These are phyloP conservation scores for Biscogniauxia marginata DNA, from an alignment of 2,329 filamentous ascomycete species.

Conservation along the genomic window DNA sequence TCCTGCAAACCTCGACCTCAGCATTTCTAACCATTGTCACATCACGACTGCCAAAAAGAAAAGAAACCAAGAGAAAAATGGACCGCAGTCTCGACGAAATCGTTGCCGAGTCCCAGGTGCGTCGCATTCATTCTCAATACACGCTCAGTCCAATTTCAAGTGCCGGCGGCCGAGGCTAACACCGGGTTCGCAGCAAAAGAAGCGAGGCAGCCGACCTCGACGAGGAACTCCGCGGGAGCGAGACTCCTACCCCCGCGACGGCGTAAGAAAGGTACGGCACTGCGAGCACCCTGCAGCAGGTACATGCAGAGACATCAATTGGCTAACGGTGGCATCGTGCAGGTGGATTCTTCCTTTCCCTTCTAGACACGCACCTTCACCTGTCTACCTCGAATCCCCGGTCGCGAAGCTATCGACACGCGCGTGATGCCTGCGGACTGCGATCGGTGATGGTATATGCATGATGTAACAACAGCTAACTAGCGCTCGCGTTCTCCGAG, in stretches of 20 bases:
- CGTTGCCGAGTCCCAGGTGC: constrained; percentile 35
- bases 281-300: not conserved
- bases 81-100: constrained; percentile 37
- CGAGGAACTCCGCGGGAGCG: constrained; percentile 35
- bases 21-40: not conserved
- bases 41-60: not conserved
- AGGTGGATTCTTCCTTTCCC: constrained; percentile 37
- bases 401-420: constrained; percentile 32
- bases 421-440: constrained; percentile 36
- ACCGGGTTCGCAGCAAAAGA: constrained; percentile 18
- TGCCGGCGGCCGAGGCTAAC: not conserved
- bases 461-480: constrained; percentile 42
- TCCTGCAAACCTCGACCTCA: not conserved
- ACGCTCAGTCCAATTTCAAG: no score
- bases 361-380: constrained; percentile 26
- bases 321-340: constrained; percentile 19
- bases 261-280: constrained; percentile 77
- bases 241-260: constrained; percentile 68
- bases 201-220: constrained; percentile 28
- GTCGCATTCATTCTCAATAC: not conserved
- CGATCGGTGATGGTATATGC: constrained; percentile 37
- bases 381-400: constrained; percentile 24
- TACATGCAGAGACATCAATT: constrained; percentile 25
- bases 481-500: constrained; percentile 49
- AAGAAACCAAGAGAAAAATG: constrained; percentile 19